phyloP scores from a whole-genome alignment of 371 early-diverging fungal species.

The Apophysomyces sp. region DNA sequence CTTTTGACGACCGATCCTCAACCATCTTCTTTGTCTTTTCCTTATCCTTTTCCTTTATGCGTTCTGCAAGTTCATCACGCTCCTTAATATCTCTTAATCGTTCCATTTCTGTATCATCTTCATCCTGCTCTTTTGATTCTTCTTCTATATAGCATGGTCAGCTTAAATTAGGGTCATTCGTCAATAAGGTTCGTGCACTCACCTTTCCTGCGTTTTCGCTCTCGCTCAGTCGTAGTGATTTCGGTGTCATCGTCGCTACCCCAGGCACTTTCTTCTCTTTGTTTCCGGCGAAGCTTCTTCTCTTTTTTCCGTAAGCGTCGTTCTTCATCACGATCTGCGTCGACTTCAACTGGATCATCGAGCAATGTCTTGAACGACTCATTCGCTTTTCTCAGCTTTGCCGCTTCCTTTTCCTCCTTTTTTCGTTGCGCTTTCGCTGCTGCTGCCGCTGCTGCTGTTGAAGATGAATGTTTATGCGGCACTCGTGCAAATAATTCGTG shows the following conservation, averaged over 20 bases:
- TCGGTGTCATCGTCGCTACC: slow-evolving; percentile 62
- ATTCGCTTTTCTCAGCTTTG: slow-evolving; percentile 58
- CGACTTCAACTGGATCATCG: slow-evolving; percentile 49
- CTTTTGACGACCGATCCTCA: slow-evolving; percentile 80
- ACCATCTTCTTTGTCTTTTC: slow-evolving; percentile 77
- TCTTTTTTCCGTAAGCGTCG: slow-evolving; percentile 39
- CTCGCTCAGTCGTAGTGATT: slow-evolving; percentile 39
- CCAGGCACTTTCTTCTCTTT: slow-evolving; percentile 50
- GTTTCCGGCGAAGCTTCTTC: slow-evolving; percentile 55
- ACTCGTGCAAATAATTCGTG: slow-evolving; percentile 60
- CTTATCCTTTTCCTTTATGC: slow-evolving; percentile 83
- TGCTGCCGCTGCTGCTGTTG: slow-evolving; percentile 25
- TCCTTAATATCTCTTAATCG: slow-evolving; percentile 72
- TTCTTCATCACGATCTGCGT: slow-evolving; percentile 26
- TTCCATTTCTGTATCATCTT: slow-evolving; percentile 55
- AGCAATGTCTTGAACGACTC: slow-evolving; percentile 53
- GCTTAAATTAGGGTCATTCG: background rate
- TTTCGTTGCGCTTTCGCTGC: slow-evolving; percentile 45
- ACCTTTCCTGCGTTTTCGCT: slow-evolving; percentile 38
- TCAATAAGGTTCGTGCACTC: slow-evolving; percentile 9
- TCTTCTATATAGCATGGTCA: background rate
- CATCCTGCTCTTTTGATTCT: slow-evolving; percentile 22
- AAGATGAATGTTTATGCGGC: slow-evolving; percentile 42
- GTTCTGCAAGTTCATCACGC: slow-evolving; percentile 87
- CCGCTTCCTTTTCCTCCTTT: slow-evolving; percentile 56